Conservation (phyloP, 441 rosid species). For the Eutrema salsugineum region DNA sequence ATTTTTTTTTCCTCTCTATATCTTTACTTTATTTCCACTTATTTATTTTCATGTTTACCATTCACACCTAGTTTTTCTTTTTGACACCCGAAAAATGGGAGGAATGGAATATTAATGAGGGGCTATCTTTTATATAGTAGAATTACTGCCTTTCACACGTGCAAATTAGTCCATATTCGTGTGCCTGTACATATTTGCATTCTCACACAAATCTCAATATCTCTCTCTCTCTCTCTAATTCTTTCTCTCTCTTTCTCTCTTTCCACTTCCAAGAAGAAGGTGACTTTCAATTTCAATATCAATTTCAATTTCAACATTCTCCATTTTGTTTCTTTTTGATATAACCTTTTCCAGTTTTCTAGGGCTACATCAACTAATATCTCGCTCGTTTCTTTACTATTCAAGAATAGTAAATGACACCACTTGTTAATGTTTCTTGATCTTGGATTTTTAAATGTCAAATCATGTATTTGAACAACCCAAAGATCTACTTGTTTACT, state of each 20-base stretch:
- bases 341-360: neutral
- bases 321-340: neutral
- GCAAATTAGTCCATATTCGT: neutral
- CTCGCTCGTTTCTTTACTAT: neutral
- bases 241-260: too few species aligned
- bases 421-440: neutral
- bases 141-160: constrained; percentile 1
- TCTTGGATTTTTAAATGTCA: neutral
- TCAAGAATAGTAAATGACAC: neutral
- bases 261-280: constrained; percentile 8
- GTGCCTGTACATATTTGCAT: neutral
- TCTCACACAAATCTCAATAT: neutral
- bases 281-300: too few species aligned
- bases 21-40: too few species aligned
- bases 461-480: too few species aligned
- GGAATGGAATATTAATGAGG: neutral
- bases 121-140: neutral
- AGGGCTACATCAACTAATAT: neutral
- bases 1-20: too few species aligned
- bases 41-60: too few species aligned
- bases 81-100: constrained; percentile 1
- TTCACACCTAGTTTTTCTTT: too few species aligned
- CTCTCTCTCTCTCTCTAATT: neutral
- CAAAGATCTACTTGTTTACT: too few species aligned
- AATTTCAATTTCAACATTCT: neutral